phyloP scores from a whole-genome alignment of 108 stramenopile genomes.

The Asterionellopsis glacialis region DNA sequence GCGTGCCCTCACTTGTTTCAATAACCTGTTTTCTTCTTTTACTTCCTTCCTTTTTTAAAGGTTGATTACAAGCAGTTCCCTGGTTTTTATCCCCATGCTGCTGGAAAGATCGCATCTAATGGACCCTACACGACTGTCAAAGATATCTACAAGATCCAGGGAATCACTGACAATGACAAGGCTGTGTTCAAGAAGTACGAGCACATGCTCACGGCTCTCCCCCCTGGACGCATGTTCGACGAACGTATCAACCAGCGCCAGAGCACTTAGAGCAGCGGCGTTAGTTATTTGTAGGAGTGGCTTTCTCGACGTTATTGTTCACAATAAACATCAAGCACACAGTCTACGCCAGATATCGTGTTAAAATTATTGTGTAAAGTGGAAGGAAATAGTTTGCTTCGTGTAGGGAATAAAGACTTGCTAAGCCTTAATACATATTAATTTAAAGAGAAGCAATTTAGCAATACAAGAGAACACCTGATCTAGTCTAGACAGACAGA shows the following conservation, averaged over 20 bases:
- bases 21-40: not conserved
- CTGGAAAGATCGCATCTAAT: constrained; percentile 60
- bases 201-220: constrained; percentile 51
- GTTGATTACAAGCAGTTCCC: constrained; percentile 60
- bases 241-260: constrained; percentile 75
- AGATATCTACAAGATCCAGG: constrained; percentile 65
- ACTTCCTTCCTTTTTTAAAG: constrained; percentile 7
- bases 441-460: too few species aligned
- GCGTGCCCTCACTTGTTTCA: constrained; percentile 1
- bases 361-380: too few species aligned
- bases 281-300: too few species aligned
- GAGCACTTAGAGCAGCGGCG: constrained; percentile 34
- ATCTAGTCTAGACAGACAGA: too few species aligned
- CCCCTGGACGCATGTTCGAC: constrained; percentile 44
- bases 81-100: constrained; percentile 56
- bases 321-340: too few species aligned
- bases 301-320: too few species aligned
- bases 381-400: too few species aligned
- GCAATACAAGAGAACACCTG: too few species aligned
- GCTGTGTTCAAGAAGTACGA: constrained; percentile 67
- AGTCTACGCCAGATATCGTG: too few species aligned
- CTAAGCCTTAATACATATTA: too few species aligned
- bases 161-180: constrained; percentile 48
- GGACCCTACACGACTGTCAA: constrained; percentile 55
- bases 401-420: too few species aligned